Conservation (phyloP, 495 filamentous ascomycete genomes). For the Penicillium coffeae region DNA sequence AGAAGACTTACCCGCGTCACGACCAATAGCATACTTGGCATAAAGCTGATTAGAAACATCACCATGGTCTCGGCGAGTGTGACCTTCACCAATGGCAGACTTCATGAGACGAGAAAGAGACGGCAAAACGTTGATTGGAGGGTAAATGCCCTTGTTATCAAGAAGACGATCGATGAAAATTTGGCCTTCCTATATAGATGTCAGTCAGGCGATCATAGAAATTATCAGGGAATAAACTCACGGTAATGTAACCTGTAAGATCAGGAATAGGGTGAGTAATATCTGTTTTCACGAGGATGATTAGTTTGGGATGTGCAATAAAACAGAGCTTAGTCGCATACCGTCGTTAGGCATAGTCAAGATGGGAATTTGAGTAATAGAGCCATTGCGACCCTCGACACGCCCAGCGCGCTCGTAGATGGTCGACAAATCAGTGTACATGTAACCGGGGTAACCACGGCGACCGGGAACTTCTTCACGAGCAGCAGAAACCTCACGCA, state of each 20-base stretch:
- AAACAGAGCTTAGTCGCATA: slow-evolving; percentile 23
- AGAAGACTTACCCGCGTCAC: slow-evolving; percentile 64
- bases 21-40: slow-evolving; percentile 98
- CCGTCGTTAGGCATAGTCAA: slow-evolving; percentile 99
- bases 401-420: slow-evolving; percentile 99
- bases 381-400: slow-evolving; percentile 95
- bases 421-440: slow-evolving; percentile 99
- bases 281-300: slow-evolving; percentile 42
- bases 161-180: slow-evolving; percentile 97
- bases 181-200: slow-evolving; percentile 64
- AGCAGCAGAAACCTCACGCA: slow-evolving; percentile 96
- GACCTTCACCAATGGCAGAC: slow-evolving; percentile 95
- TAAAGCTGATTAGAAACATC: slow-evolving; percentile 99
- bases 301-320: background rate
- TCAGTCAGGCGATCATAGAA: background rate
- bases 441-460: slow-evolving; percentile 99
- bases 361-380: slow-evolving; percentile 98
- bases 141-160: slow-evolving; percentile 94
- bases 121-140: slow-evolving; percentile 97
- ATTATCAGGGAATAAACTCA: background rate
- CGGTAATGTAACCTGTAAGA: slow-evolving; percentile 95
- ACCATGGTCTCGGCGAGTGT: slow-evolving; percentile 91
- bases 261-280: slow-evolving; percentile 99
- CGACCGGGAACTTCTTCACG: slow-evolving; percentile 99
- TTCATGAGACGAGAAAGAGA: slow-evolving; percentile 99